Base-by-base conservation (phyloP, 805 yeast genomes). In the Pichia scutulata region DNA sequence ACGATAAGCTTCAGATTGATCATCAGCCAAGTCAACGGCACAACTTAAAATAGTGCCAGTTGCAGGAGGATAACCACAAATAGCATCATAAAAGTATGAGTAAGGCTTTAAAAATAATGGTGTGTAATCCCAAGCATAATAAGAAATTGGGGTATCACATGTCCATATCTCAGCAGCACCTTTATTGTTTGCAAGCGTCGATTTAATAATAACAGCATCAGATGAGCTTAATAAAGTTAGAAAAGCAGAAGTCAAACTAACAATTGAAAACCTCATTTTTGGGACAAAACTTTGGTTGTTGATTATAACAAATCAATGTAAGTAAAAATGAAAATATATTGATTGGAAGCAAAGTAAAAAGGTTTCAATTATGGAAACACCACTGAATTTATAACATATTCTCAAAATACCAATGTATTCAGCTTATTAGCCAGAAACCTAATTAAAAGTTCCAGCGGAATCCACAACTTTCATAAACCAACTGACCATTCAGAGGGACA, bases 51-150 rank as follows among this genome's bases (percentile, higher is more conserved):
- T 2, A 10, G 58, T 26, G 2, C 61, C 61, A 16, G 49, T 36
- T 4, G 48, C 53, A 7, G 62, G 61, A 0, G 61, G 57, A 37
- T 59, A 59, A 0, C 41, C 43, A 48, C 60, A 59, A 9, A 46
- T 25, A 19, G 33, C 41, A 22, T 48, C 52, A 39, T 48, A 54
- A 42, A 33, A 33, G 2, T 18, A 12, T 19, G 53, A 43, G 36
- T 46, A 49, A 14, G 23, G 19, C 28, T 36, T 39, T 10, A 47
- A 14, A 13, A 24, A 22, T n/a, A 45, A 39, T n/a, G 54, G 49
- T 19, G 39, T 41, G 39, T 46, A 55, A 36, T 57, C 59, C 46
- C 36, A 56, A 12, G 19, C 46, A n/a, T 41, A 54, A 9, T 30
- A 9, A 7, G 25, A 19, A 12, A 51, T 48, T 2, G 43, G 48